Evolutionary conservation across 83 land plant genomes (phyloP), one percentile per base, ranked within the genome.

Genomic region (Picea engelmannii): DNA sequence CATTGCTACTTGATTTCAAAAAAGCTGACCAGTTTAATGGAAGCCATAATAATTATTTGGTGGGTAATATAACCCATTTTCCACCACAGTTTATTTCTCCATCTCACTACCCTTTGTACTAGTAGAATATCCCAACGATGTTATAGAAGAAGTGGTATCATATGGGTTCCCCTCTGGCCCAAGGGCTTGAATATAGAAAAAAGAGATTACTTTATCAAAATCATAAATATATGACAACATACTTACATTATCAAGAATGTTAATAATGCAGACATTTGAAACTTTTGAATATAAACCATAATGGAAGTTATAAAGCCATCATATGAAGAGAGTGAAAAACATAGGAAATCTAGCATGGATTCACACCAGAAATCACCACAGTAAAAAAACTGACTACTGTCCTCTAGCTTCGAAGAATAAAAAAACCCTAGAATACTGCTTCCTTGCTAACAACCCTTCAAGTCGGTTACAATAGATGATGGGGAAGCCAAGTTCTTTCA

Each of bases 291-390:
- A 31, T 31, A 31, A 31, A 31, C 31, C 31, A 31, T 31, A 31
- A 31, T 31, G 31, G 31, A 31, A 31, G 31, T 31, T 31, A 31
- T 31, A 31, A 31, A 31, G 31, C 31, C 31, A 31, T 31, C 31
- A 31, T 31, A 31, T 31, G 31, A 31, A 31, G 31, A 31, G 31
- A 31, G 31, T 31, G 31, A 31, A 31, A 31, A 31, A 31, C 31
- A 1, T 20, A 63, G 20, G 65, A 63, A 63, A 1, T 63, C 65
- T 20, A 16, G 16, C 87, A 85, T 85, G 63, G 79, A 74, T 62
- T 82, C 81, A 75, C 83, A 78, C 87, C 84, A 85, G 21, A 81
- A 78, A 70, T 82, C 87, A 23, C 87, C 87, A 31, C 81, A 85
- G 71, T 78, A 85, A 74, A 85, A 82, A 11, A 78, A 83, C 73